phyloP scores from a whole-genome alignment of 1,284 basidiomycete species.

The Cutaneotrichosporon sp. region DNA sequence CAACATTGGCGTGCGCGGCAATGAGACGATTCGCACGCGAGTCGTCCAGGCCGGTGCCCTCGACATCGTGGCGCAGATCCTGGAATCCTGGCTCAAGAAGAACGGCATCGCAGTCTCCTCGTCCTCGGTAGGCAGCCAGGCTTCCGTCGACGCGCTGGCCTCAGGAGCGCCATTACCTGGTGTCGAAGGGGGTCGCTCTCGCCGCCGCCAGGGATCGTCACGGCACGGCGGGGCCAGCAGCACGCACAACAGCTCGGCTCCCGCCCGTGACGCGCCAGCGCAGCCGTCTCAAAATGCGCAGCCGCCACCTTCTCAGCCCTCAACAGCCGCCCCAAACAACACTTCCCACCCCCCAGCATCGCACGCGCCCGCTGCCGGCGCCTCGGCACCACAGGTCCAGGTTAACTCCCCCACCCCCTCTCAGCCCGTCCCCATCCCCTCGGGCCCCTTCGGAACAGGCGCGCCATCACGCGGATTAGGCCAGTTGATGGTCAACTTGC shows the following conservation, averaged over 20 bases:
- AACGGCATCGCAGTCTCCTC: slow-evolving; percentile 62
- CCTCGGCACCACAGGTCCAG: background rate
- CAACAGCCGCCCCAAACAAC: background rate
- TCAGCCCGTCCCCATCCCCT: background rate
- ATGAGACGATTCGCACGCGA: slow-evolving; percentile 83
- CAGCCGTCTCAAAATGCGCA: background rate
- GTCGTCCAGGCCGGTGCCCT: slow-evolving; percentile 96
- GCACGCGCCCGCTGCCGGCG: background rate
- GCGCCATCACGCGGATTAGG: background rate
- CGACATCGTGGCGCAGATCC: slow-evolving; percentile 89
- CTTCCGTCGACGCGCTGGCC: slow-evolving; percentile 62
- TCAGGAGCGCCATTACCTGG: slow-evolving; percentile 52
- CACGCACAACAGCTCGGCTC: background rate
- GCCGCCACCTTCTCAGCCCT: background rate
- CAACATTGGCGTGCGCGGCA: slow-evolving; percentile 97
- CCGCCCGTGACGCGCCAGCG: background rate
- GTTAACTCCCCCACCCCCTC: background rate
- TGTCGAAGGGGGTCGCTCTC: slow-evolving; percentile 17
- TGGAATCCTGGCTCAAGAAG: slow-evolving; percentile 86
- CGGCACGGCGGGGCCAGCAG: background rate
- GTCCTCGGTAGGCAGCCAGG: slow-evolving; percentile 58
- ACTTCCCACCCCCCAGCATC: slow-evolving; percentile 1
- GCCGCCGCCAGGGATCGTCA: slow-evolving; percentile 7
- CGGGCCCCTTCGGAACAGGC: background rate
- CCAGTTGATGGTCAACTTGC: slow-evolving; percentile 7